phyloP scores from a whole-genome alignment of 208 protist species.

The Jaenimonas drosophilae region DNA sequence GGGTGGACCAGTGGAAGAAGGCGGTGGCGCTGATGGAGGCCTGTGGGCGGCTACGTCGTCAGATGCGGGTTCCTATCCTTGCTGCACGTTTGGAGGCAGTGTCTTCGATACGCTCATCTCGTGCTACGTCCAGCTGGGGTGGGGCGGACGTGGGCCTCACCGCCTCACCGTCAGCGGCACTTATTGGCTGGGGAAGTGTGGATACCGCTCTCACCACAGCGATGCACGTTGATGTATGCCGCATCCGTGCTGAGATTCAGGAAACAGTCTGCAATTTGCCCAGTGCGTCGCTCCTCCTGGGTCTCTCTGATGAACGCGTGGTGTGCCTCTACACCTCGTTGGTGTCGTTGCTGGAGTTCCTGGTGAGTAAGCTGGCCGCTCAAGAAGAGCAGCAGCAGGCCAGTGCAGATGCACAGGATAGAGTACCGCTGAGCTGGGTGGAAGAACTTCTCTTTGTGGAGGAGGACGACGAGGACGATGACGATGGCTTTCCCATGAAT shows the following conservation, averaged over 20 bases:
- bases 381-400: background rate
- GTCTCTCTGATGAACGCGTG: constrained; percentile 57
- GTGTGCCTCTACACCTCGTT: constrained; percentile 63
- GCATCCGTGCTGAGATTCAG: constrained; percentile 45
- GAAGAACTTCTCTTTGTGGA: constrained; percentile 26
- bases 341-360: constrained; percentile 52
- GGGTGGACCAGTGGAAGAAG: constrained; percentile 23
- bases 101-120: constrained; percentile 45
- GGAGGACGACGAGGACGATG: background rate
- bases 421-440: constrained; percentile 16
- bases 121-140: background rate
- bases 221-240: constrained; percentile 20
- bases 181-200: too few relatives aligned
- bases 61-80: constrained; percentile 73
- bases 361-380: constrained; percentile 9
- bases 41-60: constrained; percentile 51
- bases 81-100: constrained; percentile 62
- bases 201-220: constrained; percentile 22
- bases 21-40: constrained; percentile 51
- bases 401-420: background rate
- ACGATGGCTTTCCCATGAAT: too few relatives aligned
- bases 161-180: too few relatives aligned
- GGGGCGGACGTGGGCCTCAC: background rate
- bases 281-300: constrained; percentile 34
- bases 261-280: constrained; percentile 41